Base-by-base conservation (phyloP, 2,329 filamentous ascomycete genomes). In the Neobulgaria alba region DNA sequence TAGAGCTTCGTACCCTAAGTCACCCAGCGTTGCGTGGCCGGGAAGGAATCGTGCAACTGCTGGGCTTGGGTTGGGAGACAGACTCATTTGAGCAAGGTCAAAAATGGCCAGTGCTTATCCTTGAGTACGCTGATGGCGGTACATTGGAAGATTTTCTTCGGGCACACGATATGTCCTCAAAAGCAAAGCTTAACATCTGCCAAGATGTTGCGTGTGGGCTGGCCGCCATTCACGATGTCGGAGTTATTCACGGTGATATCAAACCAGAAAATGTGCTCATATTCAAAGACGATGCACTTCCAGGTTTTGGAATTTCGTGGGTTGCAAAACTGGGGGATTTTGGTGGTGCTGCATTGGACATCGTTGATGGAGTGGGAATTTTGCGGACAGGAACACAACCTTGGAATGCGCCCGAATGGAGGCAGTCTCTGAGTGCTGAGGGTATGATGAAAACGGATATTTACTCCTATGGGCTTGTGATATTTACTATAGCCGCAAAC, bases 381-480 rank as follows among this genome's bases (percentile, higher is more conserved):
- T n/a, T n/a, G n/a, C n/a, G n/a, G n/a, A 15, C 34, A 14, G 34
- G 34, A 8, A 36, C 34, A 21, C 34, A 12, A 23, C 34, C 34
- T 15, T 36, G 34, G 34, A 36, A 36, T 21, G 34, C 34, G 14
- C 34, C 34, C 5, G 34, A 36, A 36, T 36, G 34, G 34, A 36
- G 16, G 14, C 17, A 36, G 16, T 3, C 7, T n/a, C n/a, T 36
- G 20, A 10, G 16, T 9, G 34, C 18, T 12, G 4, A 23, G 20
- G 34, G 26, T 21, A 26, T 36, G 14, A 14, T 36, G 10, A 36
- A 36, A 20, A 15, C 34, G 16, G 34, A 36, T 36, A 15, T 36
- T n/a, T 36, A 20, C n/a, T 36, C 34, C n/a, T n/a, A n/a, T n/a
- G n/a, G n/a, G n/a, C n/a, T n/a, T n/a, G n/a, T n/a, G n/a, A n/a